A percentile compares a stretch with the other conserved stretches of the same genome.
Conservation (phyloP, 2,329 filamentous ascomycete species). For the Didymella keratinophila region DNA sequence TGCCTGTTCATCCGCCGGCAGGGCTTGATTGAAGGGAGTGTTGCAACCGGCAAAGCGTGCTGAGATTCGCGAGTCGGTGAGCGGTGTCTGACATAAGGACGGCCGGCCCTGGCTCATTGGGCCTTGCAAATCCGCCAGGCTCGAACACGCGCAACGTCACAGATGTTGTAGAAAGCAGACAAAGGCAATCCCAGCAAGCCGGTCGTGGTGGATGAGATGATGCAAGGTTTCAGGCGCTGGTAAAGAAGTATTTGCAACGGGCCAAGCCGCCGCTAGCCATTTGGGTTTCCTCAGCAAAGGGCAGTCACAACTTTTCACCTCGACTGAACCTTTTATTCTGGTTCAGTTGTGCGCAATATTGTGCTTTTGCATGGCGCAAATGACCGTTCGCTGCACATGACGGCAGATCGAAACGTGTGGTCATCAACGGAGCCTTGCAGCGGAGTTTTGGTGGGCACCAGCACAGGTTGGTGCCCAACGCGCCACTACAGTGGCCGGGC, state of each 20-base stretch:
- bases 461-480: slow-evolving; percentile 39
- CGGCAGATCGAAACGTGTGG: slow-evolving; percentile 15
- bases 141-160: slow-evolving; percentile 24
- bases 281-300: not conserved
- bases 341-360: not conserved
- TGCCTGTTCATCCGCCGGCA: not conserved
- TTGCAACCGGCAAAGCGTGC: slow-evolving; percentile 6
- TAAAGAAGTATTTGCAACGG: slow-evolving; percentile 14
- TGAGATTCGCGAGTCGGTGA: slow-evolving; percentile 33
- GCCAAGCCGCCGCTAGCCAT: slow-evolving; percentile 18
- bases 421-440: slow-evolving; percentile 20
- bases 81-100: slow-evolving; percentile 22
- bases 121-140: slow-evolving; percentile 9
- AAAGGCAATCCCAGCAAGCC: slow-evolving; percentile 16
- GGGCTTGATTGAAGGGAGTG: slow-evolving; percentile 1
- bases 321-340: not conserved
- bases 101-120: slow-evolving; percentile 12
- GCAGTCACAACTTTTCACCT: not conserved
- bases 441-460: slow-evolving; percentile 27
- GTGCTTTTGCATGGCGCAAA: not conserved
- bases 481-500: slow-evolving; percentile 33
- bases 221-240: slow-evolving; percentile 20
- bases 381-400: slow-evolving; percentile 2
- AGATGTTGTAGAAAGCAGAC: slow-evolving; percentile 7
- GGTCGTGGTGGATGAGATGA: slow-evolving; percentile 19